Evolutionary conservation across 139 green algal species (phyloP).

Genomic region (Chlamydomonas asymmetrica): DNA sequence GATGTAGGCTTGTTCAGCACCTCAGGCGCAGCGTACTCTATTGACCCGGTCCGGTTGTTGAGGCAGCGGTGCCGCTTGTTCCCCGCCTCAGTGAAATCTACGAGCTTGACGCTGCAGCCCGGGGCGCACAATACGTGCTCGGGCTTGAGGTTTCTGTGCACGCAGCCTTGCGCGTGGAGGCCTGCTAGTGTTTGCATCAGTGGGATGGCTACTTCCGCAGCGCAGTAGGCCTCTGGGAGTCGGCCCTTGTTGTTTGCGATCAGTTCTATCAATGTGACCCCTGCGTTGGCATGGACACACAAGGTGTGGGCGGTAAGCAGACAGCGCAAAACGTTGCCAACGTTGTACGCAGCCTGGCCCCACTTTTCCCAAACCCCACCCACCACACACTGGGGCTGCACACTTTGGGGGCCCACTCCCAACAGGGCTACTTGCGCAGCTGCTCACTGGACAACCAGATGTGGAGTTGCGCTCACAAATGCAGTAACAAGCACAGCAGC

Average conservation of each 20-base stretch:
- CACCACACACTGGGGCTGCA: background rate
- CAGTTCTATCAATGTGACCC: slow-evolving; percentile 49
- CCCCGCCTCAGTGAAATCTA: slow-evolving; percentile 44
- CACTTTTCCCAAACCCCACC: background rate
- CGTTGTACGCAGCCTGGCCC: background rate
- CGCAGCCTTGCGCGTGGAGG: slow-evolving; percentile 47
- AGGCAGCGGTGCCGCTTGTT: slow-evolving; percentile 26
- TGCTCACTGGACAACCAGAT: background rate
- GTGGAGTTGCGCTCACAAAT: background rate
- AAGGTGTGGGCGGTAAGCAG: background rate
- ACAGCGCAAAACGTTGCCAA: background rate
- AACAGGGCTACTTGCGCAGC: background rate
- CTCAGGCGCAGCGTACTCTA: slow-evolving; percentile 61
- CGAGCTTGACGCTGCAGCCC: slow-evolving; percentile 30
- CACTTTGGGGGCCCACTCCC: background rate
- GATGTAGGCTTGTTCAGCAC: slow-evolving; percentile 58
- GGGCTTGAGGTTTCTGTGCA: slow-evolving; percentile 65
- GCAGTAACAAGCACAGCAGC: too few species aligned
- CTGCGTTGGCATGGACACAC: slow-evolving; percentile 11
- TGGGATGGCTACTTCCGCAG: slow-evolving; percentile 42
- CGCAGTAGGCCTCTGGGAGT: slow-evolving; percentile 36
- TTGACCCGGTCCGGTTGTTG: slow-evolving; percentile 38
- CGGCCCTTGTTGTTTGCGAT: slow-evolving; percentile 45
- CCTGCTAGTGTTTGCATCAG: slow-evolving; percentile 33
- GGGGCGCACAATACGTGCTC: slow-evolving; percentile 58